Base-by-base conservation (phyloP, 805 yeast genomes). In the Nakazawaea laoshanensis region DNA sequence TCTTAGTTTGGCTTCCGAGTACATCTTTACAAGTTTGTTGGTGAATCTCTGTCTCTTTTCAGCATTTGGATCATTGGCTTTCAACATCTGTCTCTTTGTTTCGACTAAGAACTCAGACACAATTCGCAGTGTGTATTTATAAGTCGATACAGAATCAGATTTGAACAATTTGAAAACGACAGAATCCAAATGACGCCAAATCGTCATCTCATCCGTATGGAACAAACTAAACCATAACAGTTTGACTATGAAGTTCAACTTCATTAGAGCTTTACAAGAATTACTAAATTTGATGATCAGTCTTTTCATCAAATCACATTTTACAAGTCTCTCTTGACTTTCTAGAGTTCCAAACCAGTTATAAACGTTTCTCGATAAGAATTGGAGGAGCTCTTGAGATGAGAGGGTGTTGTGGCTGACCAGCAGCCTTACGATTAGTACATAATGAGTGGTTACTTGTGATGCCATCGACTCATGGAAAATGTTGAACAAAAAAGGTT, bases 261-360 rank as follows among this genome's bases (percentile, higher is more conserved):
- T 38, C 21, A 28, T 15, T 10, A 29, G 32, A 2, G 42, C 32
- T 26, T 30, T 37, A 9, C 24, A 31, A 8, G n/a, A 12, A 11
- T 24, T 29, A 19, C 40, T 36, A 11, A 30, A 27, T 7, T 14
- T 11, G 12, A 35, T 21, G 12, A 40, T 29, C 10, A 16, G 14
- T 18, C 32, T 31, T 5, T 35, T 31, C 11, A 37, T 24, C 3
- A 26, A 21, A 12, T 14, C 19, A 9, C 19, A 14, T n/a, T 21
- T 29, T 6, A 16, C 17, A 2, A n/a, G 10, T 13, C 12, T 22
- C 5, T 21, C 17, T 3, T 30, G 19, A 9, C 16, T 14, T n/a
- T 16, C 26, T 2, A 42, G 20, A 4, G 35, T 28, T 14, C 13
- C 19, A 15, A 42, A 33, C 48, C 50, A 44, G 4, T 21, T n/a